Evolutionary conservation across 495 filamentous ascomycete species (phyloP), one percentile per base, ranked within the genome.

Genomic region (Hypoxylon lienhwacheense): DNA sequence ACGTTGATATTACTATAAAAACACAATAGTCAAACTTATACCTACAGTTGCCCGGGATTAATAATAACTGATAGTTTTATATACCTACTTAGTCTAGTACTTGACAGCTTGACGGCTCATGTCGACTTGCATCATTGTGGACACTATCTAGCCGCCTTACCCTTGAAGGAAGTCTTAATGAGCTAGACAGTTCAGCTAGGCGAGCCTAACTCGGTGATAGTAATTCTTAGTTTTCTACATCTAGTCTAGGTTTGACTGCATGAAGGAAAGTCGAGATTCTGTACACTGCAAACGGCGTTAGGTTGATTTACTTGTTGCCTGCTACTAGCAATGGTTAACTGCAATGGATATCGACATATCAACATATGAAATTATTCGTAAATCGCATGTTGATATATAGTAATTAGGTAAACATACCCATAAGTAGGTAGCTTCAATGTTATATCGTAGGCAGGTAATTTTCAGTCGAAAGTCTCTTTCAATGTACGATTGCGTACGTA

Each of bases 91-190:
- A 37, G 49, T 37, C 31, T 21, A 39, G 41, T 41, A 43, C 42
- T 46, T 25, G 37, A 49, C 39, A 26, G 46, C 40, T 40, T 26
- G 32, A 45, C 44, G 28, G 49, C 44, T 36, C 44, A 49, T 43
- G 34, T 33, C 39, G 39, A 40, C 32, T 46, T 60, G 46, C 56
- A 60, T 60, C 56, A 60, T 60, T n/a, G 34, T 45, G 44, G 49
- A 16, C 53, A 49, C 44, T 33, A 17, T 15, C 21, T 26, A 47
- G 46, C 48, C 47, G n/a, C 34, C 28, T 43, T 5, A 11, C n/a
- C 7, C n/a, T 20, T 21, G 32, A 31, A 8, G n/a, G n/a, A 21
- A 22, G 12, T 35, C 15, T 24, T 22, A 7, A 7, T 7, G 6
- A 41, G n/a, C 47, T 58, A 58, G 41, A 52, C n/a, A 19, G 21